Evolutionary conservation across 495 filamentous ascomycete species (phyloP).

Genomic region (Hyaloscypha variabilis): DNA sequence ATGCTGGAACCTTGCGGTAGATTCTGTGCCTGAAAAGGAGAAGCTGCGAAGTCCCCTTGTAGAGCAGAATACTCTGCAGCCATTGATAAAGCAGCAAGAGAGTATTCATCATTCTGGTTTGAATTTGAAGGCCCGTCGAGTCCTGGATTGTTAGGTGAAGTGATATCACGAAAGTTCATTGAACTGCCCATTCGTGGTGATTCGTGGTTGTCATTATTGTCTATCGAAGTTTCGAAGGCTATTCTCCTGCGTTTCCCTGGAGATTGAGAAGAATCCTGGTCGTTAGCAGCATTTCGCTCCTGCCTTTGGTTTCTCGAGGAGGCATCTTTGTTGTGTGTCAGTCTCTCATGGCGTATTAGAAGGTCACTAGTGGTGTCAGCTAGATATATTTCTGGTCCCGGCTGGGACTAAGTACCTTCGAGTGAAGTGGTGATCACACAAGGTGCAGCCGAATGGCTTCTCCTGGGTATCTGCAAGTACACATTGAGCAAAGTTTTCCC

Average conservation of each 20-base stretch:
- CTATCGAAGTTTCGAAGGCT: neutral
- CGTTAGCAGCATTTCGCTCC: neutral
- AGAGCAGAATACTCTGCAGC: neutral
- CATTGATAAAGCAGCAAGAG: constrained; percentile 1
- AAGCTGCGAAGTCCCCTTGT: neutral
- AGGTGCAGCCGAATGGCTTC: constrained; percentile 1
- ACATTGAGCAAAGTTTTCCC: constrained; percentile 55
- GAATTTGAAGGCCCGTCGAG: neutral
- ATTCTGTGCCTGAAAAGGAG: neutral
- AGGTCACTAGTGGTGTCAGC: neutral
- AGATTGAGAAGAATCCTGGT: neutral
- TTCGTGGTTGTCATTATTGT: neutral
- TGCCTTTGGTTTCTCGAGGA: neutral
- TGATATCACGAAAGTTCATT: neutral
- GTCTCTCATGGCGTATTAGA: neutral
- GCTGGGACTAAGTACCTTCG: neutral
- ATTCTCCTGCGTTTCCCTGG: neutral
- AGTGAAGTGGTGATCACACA: neutral
- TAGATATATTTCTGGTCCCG: too few species aligned
- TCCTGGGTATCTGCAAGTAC: constrained; percentile 58
- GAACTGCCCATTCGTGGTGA: neutral
- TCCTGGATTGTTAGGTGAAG: neutral
- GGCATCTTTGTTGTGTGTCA: neutral
- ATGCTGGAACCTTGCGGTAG: neutral
- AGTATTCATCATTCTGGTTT: neutral